Base-by-base conservation (phyloP, 495 filamentous ascomycete genomes). In the Neurospora cerealis region DNA sequence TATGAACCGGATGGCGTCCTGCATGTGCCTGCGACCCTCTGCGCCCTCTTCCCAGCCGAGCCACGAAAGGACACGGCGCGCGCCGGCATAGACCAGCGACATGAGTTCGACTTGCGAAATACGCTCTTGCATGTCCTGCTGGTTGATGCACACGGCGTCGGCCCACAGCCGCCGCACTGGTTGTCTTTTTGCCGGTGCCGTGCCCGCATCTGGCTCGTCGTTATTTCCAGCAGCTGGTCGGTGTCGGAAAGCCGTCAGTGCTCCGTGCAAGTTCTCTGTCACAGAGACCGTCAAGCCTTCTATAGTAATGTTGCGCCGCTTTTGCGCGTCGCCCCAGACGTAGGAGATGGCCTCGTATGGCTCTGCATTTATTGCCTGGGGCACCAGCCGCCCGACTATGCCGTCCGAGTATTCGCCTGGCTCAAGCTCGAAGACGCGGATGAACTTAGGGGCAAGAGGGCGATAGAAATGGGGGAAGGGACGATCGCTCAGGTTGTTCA, bases 101-200 rank as follows among this genome's bases (percentile, higher is more conserved):
- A 83, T 83, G 72, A 83, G 76, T 69, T 76, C 76, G n/a, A 83
- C 75, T 70, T 83, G 81, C 11, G 76, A 73, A 13, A 74, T 74
- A 42, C 81, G 81, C 74, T 83, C 82, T 9, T 73, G 40, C 15
- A 74, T 37, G 70, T 83, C 78, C 13, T 79, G 73, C 69, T 83
- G 81, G 73, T 83, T 80, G 72, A 83, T 80, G 69, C 81, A 83
- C 42, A 83, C 72, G 41, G 81, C 81, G 70, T 81, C 81, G 62
- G 79, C 81, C 82, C 82, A 83, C 11, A 82, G 70, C 38, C 73
- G 46, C 11, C 74, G 74, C 32, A 70, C 70, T 44, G 15, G 41
- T 44, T 73, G 73, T 44, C 46, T 36, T 48, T 60, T 37, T 21
- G 38, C 70, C 41, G 37, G 32, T 46, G n/a, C 39, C n/a, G 38